Evolutionary conservation across 352 stramenopile genomes (phyloP), one percentile per base, ranked within the genome.

Genomic region (Aphanomyces astaci): DNA sequence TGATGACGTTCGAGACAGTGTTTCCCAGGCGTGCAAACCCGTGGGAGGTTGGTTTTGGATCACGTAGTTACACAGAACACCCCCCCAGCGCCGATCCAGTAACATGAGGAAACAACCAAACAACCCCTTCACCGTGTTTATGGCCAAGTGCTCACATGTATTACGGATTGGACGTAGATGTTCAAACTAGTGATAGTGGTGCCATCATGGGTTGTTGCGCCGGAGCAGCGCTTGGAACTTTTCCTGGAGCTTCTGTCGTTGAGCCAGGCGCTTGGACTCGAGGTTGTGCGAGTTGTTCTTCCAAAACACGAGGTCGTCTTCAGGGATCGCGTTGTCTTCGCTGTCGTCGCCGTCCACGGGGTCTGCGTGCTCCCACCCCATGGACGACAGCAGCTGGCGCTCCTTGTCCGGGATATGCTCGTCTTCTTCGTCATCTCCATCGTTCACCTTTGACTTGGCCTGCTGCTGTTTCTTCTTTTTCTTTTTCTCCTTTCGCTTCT

Each of bases 401-500:
- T 94, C 86, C 62, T 76, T 72, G 1, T 59, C 40, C 3, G 73
- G 51, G 45, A 76, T 71, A 2, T 32, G n/a, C 7, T 25, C 22
- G 15, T 73, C 36, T 11, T 62, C 57, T n/a, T 32, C 56, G 43
- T 79, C 70, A n/a, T 78, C 78, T 1, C 73, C 75, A 28, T 76
- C 73, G 2, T 78, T 76, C 7, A 70, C 73, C 68, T 83, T 77
- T 22, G 55, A 73, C 66, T 86, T 77, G 63, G 90, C 90, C 66
- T 84, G 78, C 60, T 92, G 90, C 11, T 82, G 81, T 24, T 54
- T 56, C 40, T 86, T 82, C 46, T 94, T 94, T 66, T 94, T 94
- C 76, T 92, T 94, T 70, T 94, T 94, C 66, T 92, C 86, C 64
- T 94, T 94, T 45, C 78, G 78, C 76, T 94, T 94, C 49, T 94